Conservation (phyloP, 2,329 filamentous ascomycete species). For the Fusarium nelsonii region DNA sequence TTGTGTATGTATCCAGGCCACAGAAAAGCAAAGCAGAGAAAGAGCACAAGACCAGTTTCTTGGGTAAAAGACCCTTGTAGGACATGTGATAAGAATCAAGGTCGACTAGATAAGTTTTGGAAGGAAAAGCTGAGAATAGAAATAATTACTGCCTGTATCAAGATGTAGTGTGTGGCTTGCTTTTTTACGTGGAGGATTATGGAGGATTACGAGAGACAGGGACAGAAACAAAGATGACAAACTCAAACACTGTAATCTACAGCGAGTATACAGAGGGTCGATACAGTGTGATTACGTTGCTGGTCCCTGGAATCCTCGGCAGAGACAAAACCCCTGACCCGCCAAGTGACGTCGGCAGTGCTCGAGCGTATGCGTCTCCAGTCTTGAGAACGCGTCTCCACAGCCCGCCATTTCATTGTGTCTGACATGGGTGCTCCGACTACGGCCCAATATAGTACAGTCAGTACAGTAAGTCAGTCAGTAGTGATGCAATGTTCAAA, state of each 20-base stretch:
- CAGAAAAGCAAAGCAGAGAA: not conserved
- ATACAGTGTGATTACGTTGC: conserved; percentile 4
- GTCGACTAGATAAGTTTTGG: not conserved
- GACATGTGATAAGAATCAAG: conserved; percentile 29
- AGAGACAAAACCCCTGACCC: conserved; percentile 31
- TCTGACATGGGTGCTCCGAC: conserved; percentile 15
- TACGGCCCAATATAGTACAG: not conserved
- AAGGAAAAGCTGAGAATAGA: conserved; percentile 32
- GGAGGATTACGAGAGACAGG: conserved; percentile 22
- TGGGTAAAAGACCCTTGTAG: conserved; percentile 10
- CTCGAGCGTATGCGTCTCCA: conserved; percentile 17
- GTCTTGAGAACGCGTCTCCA: conserved; percentile 38
- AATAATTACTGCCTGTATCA: not conserved
- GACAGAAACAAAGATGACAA: conserved; percentile 1
- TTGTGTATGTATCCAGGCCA: not conserved
- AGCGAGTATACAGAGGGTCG: fast-evolving
- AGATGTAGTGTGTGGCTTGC: conserved; percentile 22
- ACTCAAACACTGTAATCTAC: conserved; percentile 6
- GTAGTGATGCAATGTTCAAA: conserved; percentile 7
- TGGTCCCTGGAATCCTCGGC: conserved; percentile 18
- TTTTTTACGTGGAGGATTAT: conserved; percentile 18
- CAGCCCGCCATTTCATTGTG: conserved; percentile 13
- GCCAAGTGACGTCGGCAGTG: conserved; percentile 45
- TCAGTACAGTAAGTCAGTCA: not conserved
- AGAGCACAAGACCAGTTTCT: conserved; percentile 19